Percentiles rank a stretch among this genome's conserved stretches.
Conservation (phyloP, 345 rosid genomes). For the Combretum micranthum region DNA sequence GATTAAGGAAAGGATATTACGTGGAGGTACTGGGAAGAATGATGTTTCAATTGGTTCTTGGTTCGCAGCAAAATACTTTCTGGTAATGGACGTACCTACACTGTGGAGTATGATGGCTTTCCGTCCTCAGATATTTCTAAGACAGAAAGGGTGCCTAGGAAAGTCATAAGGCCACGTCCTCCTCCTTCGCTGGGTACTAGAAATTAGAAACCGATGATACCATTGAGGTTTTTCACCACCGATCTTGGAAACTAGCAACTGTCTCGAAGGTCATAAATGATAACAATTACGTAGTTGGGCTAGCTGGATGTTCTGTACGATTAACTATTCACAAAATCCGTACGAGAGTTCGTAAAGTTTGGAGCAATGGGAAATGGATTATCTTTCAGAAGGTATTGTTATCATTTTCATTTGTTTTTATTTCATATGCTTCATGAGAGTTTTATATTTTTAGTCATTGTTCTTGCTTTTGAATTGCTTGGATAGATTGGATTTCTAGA, state of each 20-base stretch:
- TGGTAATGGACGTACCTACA: conserved; percentile 51
- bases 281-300: conserved; percentile 29
- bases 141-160: conserved; percentile 48
- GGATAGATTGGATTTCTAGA: no score
- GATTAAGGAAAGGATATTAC: conserved; percentile 48
- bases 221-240: conserved; percentile 44
- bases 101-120: conserved; percentile 27
- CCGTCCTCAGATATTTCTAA: background rate
- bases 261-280: conserved; percentile 22
- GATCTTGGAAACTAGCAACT: conserved; percentile 50
- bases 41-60: conserved; percentile 44
- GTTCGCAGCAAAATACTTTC: conserved; percentile 48
- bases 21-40: conserved; percentile 49
- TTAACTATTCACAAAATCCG: conserved; percentile 26
- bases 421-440: background rate
- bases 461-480: no score
- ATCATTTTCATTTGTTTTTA: background rate
- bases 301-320: conserved; percentile 28
- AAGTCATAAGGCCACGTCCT: conserved; percentile 55
- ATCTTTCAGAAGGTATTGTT: conserved; percentile 29
- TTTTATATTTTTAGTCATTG: background rate
- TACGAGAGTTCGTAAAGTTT: conserved; percentile 48
- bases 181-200: conserved; percentile 21
- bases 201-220: conserved; percentile 48
- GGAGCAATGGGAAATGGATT: conserved; percentile 53